Percentiles rank a stretch among this genome's conserved stretches.
Evolutionary conservation across 2,329 filamentous ascomycete genomes (phyloP).

Genomic region (Verticillium klebahnii): DNA sequence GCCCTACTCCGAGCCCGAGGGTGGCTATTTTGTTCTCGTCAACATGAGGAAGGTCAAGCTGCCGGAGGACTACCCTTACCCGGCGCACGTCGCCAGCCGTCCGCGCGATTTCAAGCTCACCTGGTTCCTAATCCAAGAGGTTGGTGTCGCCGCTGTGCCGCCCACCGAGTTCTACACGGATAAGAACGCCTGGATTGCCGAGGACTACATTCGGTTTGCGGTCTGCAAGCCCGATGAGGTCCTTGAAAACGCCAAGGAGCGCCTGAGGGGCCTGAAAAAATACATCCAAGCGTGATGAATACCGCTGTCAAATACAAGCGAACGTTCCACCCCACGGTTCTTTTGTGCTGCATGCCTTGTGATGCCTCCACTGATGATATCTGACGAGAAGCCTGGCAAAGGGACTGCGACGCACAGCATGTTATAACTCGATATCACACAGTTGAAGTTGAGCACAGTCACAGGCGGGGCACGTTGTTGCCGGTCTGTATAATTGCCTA

Average conservation of each 20-base stretch:
- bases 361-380: background rate
- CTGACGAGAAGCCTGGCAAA: too few relatives aligned
- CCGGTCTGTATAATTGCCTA: background rate
- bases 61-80: conserved; percentile 82
- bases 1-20: conserved; percentile 87
- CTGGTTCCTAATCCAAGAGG: conserved; percentile 96
- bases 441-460: too few relatives aligned
- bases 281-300: conserved; percentile 43
- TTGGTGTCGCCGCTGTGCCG: conserved; percentile 92
- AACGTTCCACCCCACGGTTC: background rate
- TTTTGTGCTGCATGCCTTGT: background rate
- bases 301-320: background rate
- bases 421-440: background rate
- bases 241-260: conserved; percentile 71
- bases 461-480: background rate
- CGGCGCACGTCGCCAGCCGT: conserved; percentile 77
- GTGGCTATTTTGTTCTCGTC: conserved; percentile 94
- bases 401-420: too few relatives aligned
- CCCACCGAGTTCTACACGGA: conserved; percentile 97
- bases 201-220: conserved; percentile 92
- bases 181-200: conserved; percentile 74
- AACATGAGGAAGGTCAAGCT: conserved; percentile 87
- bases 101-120: conserved; percentile 90
- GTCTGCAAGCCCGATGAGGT: conserved; percentile 94
- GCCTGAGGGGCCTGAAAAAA: conserved; percentile 67